Conservation (phyloP, 495 filamentous ascomycete species). For the Trypethelium eluteriae region DNA sequence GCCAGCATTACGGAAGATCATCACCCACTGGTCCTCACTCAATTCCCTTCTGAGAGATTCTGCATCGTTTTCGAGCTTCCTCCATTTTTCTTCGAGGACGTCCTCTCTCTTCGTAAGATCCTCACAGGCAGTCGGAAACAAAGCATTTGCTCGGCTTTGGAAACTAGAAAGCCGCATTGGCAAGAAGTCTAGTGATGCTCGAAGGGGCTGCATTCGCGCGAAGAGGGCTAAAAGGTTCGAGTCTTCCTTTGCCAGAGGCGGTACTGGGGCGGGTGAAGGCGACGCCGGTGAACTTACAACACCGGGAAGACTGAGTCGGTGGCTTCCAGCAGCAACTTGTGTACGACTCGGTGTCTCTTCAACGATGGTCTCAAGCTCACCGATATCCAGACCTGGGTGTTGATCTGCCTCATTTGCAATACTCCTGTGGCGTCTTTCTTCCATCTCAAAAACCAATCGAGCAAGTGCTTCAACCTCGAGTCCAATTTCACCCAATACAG, state of each 20-base stretch:
- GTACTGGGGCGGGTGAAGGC: constrained; percentile 49
- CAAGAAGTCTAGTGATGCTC: constrained; percentile 88
- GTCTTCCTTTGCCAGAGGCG: constrained; percentile 54
- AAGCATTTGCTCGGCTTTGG: constrained; percentile 59
- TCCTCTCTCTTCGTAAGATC: constrained; percentile 68
- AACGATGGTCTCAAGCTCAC: constrained; percentile 86
- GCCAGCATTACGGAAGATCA: constrained; percentile 89
- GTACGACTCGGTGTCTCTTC: constrained; percentile 53
- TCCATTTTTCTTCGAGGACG: constrained; percentile 68
- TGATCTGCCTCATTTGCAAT: constrained; percentile 45
- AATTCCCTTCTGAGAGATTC: constrained; percentile 80
- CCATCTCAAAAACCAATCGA: constrained; percentile 88
- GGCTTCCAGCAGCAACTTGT: constrained; percentile 35
- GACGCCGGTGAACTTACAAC: constrained; percentile 14
- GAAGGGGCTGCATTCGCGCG: constrained; percentile 86
- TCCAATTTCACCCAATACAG: constrained; percentile 85
- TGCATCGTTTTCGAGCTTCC: constrained; percentile 75
- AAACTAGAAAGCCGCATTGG: constrained; percentile 93
- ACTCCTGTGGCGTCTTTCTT: constrained; percentile 77
- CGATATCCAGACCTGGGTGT: constrained; percentile 58
- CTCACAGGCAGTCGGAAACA: constrained; percentile 83
- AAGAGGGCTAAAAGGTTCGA: constrained; percentile 75
- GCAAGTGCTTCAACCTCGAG: constrained; percentile 78
- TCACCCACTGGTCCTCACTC: constrained; percentile 89
- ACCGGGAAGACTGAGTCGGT: constrained; percentile 58